Conservation (phyloP, 2,329 filamentous ascomycete genomes). For the Leptographium wingfieldii region DNA sequence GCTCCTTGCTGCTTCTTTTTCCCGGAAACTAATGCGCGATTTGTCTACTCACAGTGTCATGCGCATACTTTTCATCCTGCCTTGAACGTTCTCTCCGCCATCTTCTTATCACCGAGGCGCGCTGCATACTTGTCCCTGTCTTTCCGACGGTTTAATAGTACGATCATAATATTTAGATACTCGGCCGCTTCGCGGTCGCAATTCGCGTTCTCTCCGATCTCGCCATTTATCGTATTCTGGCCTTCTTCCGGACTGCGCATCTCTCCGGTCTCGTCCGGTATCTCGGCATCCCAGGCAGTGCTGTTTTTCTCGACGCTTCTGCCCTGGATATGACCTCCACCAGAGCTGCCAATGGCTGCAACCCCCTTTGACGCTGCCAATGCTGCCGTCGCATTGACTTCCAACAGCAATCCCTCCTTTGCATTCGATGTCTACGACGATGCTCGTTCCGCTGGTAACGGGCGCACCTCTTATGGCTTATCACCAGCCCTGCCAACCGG, state of each 20-base stretch:
- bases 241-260: neutral
- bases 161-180: neutral
- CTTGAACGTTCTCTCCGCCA: neutral
- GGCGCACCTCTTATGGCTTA: constrained; percentile 2
- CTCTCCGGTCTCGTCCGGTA: neutral
- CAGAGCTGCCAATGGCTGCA: constrained; percentile 36
- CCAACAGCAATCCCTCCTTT: constrained; percentile 24
- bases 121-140: neutral
- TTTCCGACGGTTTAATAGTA: neutral
- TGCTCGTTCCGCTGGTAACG: constrained; percentile 13
- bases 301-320: neutral
- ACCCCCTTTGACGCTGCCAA: constrained; percentile 33
- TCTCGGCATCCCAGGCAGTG: neutral
- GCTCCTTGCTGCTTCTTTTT: neutral
- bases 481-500: constrained; percentile 33
- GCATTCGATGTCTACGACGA: constrained; percentile 44
- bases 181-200: neutral
- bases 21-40: neutral
- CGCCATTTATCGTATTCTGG: neutral
- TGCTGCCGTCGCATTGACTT: constrained; percentile 15
- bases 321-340: constrained; percentile 10
- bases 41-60: neutral
- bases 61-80: neutral
- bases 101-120: neutral
- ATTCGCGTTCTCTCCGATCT: neutral